phyloP scores from a whole-genome alignment of 2,329 filamentous ascomycete genomes.

The Thermothelomyces thermophilus region DNA sequence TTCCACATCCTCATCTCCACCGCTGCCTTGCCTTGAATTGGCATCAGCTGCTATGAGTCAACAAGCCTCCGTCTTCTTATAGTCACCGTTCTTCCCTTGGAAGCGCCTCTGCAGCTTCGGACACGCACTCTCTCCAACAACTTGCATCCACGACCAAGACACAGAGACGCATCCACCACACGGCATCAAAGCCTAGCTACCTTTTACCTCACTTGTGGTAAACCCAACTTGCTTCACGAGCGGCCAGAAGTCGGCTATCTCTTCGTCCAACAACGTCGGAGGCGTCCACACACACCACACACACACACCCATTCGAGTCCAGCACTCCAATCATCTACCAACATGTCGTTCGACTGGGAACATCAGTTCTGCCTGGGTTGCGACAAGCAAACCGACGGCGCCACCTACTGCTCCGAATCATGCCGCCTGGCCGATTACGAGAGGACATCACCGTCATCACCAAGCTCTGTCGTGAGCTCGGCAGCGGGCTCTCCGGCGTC shows the following conservation, averaged over 20 bases:
- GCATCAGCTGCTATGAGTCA: constrained; percentile 22
- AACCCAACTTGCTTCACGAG: background rate
- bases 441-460: constrained; percentile 50
- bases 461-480: constrained; percentile 53
- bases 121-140: constrained; percentile 14
- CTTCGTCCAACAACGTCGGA: background rate
- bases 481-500: constrained; percentile 52
- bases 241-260: background rate
- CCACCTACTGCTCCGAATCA: constrained; percentile 85
- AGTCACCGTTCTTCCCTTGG: constrained; percentile 15
- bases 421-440: constrained; percentile 87
- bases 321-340: constrained; percentile 25
- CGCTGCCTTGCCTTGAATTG: constrained; percentile 16
- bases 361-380: constrained; percentile 91
- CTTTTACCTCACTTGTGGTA: background rate
- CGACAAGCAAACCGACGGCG: constrained; percentile 77
- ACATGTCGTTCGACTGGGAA: constrained; percentile 64
- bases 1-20: constrained; percentile 20
- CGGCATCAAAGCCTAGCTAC: background rate
- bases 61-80: constrained; percentile 22
- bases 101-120: constrained; percentile 10
- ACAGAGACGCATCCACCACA: constrained; percentile 4
- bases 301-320: background rate
- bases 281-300: background rate
- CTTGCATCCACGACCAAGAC: constrained; percentile 1